Conservation (phyloP, 2,329 filamentous ascomycete genomes). For the Diatrype stigma region DNA sequence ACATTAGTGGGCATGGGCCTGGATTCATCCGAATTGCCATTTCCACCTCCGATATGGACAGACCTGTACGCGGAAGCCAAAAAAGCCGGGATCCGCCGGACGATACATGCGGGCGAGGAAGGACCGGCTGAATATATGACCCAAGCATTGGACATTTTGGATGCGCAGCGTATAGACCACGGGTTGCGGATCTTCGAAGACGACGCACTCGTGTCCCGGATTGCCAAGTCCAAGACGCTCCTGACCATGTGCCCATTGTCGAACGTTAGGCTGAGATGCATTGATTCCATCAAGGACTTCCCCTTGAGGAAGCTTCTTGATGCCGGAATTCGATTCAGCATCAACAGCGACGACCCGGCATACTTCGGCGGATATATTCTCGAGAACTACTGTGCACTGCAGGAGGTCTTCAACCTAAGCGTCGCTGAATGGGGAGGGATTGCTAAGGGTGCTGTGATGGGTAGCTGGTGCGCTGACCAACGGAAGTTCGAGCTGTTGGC, state of each 20-base stretch:
- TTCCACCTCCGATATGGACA: conserved; percentile 56
- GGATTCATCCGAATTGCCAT: conserved; percentile 59
- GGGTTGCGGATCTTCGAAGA: conserved; percentile 64
- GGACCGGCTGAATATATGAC: conserved; percentile 64
- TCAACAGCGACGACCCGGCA: conserved; percentile 72
- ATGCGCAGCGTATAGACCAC: conserved; percentile 68
- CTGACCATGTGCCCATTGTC: conserved; percentile 71
- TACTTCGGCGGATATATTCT: conserved; percentile 74
- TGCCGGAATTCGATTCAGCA: conserved; percentile 60
- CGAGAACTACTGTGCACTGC: conserved; percentile 72
- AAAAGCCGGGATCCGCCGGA: conserved; percentile 53
- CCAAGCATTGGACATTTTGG: conserved; percentile 57
- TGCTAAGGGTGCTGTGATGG: conserved; percentile 56
- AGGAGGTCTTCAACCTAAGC: conserved; percentile 62
- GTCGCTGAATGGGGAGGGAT: conserved; percentile 65
- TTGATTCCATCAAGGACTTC: conserved; percentile 47
- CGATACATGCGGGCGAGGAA: conserved; percentile 74
- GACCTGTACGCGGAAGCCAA: conserved; percentile 55
- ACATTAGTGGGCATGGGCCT: conserved; percentile 61
- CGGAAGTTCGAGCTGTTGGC: conserved; percentile 57
- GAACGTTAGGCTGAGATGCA: conserved; percentile 62
- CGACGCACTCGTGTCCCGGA: conserved; percentile 49
- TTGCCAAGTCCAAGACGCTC: conserved; percentile 55
- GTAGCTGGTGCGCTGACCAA: conserved; percentile 63
- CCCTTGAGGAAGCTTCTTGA: conserved; percentile 62